Evolutionary conservation across 2,329 filamentous ascomycete species (phyloP).

Genomic region (Epichloe coenophiala): DNA sequence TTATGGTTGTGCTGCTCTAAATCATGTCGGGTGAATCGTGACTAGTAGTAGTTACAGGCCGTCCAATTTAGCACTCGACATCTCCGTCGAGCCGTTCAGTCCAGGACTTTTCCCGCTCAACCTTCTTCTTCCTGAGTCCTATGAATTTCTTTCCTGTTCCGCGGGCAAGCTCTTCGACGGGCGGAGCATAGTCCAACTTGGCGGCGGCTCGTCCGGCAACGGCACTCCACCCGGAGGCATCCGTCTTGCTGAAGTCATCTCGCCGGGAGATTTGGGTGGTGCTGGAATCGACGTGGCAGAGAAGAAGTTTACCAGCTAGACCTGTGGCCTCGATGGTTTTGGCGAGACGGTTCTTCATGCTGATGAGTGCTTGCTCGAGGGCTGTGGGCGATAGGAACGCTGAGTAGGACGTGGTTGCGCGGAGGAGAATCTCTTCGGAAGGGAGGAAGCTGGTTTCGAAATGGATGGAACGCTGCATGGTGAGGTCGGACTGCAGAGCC

Average conservation of each 20-base stretch:
- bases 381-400: conserved; percentile 31
- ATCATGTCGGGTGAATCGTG: neutral
- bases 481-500: conserved; percentile 38
- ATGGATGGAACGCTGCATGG: conserved; percentile 32
- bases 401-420: conserved; percentile 33
- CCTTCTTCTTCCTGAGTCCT: conserved; percentile 42
- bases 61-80: conserved; percentile 15
- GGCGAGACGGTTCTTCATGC: conserved; percentile 31
- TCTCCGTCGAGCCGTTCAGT: conserved; percentile 40
- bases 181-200: conserved; percentile 16
- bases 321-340: conserved; percentile 28
- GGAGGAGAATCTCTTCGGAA: conserved; percentile 55
- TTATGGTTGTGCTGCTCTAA: neutral
- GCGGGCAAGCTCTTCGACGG: conserved; percentile 15
- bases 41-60: neutral
- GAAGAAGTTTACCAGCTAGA: conserved; percentile 31
- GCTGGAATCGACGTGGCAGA: conserved; percentile 38
- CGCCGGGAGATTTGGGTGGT: conserved; percentile 33
- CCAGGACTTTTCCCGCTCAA: conserved; percentile 38
- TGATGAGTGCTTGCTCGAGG: conserved; percentile 30
- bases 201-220: conserved; percentile 37
- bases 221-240: conserved; percentile 44
- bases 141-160: conserved; percentile 17
- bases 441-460: conserved; percentile 59
- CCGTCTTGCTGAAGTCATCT: conserved; percentile 25